Percentiles rank a stretch among this genome's conserved stretches.
Conservation (phyloP, 768 basidiomycete species). For the Rhodotorula kratochvilovae region DNA sequence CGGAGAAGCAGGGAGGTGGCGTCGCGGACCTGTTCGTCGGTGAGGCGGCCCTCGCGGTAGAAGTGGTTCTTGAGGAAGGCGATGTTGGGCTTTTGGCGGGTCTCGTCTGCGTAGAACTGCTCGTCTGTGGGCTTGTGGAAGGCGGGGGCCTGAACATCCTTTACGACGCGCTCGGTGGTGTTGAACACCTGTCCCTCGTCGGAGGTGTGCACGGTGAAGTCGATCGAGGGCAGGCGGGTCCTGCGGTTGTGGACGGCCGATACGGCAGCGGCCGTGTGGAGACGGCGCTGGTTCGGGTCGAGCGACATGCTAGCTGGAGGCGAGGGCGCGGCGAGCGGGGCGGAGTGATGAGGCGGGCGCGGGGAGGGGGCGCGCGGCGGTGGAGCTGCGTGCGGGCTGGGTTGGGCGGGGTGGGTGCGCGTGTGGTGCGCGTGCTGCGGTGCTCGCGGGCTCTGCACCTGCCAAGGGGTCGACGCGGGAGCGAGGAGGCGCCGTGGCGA, state of each 20-base stretch:
- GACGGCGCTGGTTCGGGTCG: constrained; percentile 3
- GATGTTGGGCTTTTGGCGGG: constrained; percentile 74
- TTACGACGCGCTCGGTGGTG: constrained; percentile 91
- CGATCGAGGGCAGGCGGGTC: constrained; percentile 39
- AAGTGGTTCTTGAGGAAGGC: constrained; percentile 99
- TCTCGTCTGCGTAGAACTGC: constrained; percentile 86
- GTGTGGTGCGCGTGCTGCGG: background rate
- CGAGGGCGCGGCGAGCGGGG: background rate
- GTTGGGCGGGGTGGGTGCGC: too few species aligned
- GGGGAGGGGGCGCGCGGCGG: background rate
- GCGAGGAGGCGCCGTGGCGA: too few species aligned
- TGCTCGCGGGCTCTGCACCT: too few species aligned
- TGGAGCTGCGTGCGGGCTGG: background rate
- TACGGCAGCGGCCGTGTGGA: constrained; percentile 45
- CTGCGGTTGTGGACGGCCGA: constrained; percentile 44
- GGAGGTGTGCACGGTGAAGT: constrained; percentile 37
- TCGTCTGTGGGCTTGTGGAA: constrained; percentile 85
- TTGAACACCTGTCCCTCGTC: constrained; percentile 87
- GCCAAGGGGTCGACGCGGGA: too few species aligned
- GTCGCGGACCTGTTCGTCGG: constrained; percentile 58
- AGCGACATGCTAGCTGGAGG: background rate
- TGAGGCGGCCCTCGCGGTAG: constrained; percentile 88
- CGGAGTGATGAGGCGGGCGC: background rate
- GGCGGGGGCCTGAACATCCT: constrained; percentile 98
- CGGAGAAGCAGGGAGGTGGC: too few species aligned